phyloP scores from a whole-genome alignment of 1,139 yeast genomes.

The Suhomyces coccinellae region DNA sequence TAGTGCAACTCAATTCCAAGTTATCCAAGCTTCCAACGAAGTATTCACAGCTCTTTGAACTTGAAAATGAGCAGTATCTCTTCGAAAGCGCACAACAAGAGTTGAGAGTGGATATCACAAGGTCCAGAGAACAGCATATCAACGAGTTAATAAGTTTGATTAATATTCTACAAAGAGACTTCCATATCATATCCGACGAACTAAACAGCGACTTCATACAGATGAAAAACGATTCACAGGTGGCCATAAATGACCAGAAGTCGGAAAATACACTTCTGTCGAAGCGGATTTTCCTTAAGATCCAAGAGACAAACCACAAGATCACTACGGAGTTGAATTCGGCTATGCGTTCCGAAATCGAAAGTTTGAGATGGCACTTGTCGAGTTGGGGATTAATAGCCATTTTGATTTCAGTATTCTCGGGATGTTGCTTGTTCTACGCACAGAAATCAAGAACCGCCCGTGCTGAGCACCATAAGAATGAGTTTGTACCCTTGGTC shows the following conservation, averaged over 20 bases:
- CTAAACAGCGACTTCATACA: slow-evolving; percentile 68
- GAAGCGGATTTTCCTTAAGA: slow-evolving; percentile 63
- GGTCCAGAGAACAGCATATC: slow-evolving; percentile 69
- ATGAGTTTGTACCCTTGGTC: slow-evolving; percentile 46
- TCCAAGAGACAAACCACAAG: slow-evolving; percentile 84
- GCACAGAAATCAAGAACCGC: slow-evolving; percentile 31
- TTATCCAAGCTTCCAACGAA: slow-evolving; percentile 58
- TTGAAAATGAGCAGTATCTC: slow-evolving; percentile 82
- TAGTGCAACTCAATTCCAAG: slow-evolving; percentile 52
- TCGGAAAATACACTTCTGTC: slow-evolving; percentile 81
- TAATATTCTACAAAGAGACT: slow-evolving; percentile 69
- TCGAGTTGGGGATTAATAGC: slow-evolving; percentile 83
- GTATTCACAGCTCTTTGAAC: slow-evolving; percentile 65
- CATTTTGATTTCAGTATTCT: slow-evolving; percentile 45
- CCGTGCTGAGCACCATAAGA: slow-evolving; percentile 25
- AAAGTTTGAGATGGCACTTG: slow-evolving; percentile 88
- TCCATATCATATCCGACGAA: slow-evolving; percentile 74
- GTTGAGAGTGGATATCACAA: slow-evolving; percentile 73
- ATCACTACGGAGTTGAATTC: slow-evolving; percentile 82
- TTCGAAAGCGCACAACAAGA: slow-evolving; percentile 95
- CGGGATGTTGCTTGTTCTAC: slow-evolving; percentile 46
- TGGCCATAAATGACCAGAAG: slow-evolving; percentile 83
- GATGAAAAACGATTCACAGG: slow-evolving; percentile 73
- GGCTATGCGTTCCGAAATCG: slow-evolving; percentile 83
- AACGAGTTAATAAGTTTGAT: slow-evolving; percentile 68